These are phyloP conservation scores for Termitomyces eurrhizus DNA, from an alignment of 768 basidiomycete species.

Conservation along the genomic window DNA sequence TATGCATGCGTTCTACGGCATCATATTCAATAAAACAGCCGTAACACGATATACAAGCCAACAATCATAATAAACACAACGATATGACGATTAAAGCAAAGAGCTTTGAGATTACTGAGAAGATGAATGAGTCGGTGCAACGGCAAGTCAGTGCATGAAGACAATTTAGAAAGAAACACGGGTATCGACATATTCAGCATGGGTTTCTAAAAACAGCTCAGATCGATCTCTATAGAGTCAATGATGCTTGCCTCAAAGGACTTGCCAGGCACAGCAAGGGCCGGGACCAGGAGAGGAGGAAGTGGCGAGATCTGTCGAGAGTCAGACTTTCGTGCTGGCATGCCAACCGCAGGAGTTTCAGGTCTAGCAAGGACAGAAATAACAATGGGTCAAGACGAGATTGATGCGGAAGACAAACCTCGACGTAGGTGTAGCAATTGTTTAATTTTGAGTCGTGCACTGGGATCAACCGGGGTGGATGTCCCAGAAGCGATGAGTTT, in stretches of 20 bases:
- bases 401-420: conserved; percentile 44
- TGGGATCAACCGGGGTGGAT: conserved; percentile 50
- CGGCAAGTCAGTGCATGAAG: not conserved
- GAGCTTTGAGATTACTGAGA: conserved; percentile 3
- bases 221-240: no score
- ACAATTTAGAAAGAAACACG: not conserved
- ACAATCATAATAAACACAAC: conserved; percentile 7
- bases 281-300: no score
- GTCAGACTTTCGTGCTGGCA: conserved; percentile 20
- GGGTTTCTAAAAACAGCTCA: conserved; percentile 38
- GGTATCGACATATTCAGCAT: not conserved
- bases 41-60: conserved; percentile 2
- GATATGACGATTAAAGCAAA: conserved; percentile 6
- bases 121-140: not conserved
- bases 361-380: conserved; percentile 33
- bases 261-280: no score
- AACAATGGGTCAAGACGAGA: conserved; percentile 9
- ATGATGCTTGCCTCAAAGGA: no score
- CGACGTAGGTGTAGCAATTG: conserved; percentile 49
- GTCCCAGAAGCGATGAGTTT: conserved; percentile 43
- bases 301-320: conserved; percentile 13
- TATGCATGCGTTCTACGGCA: no score
- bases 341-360: conserved; percentile 37
- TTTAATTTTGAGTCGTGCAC: conserved; percentile 63
- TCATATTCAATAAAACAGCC: conserved; percentile 8